Base-by-base conservation (phyloP, 441 rosid species). In the Syzygium syzygioides region DNA sequence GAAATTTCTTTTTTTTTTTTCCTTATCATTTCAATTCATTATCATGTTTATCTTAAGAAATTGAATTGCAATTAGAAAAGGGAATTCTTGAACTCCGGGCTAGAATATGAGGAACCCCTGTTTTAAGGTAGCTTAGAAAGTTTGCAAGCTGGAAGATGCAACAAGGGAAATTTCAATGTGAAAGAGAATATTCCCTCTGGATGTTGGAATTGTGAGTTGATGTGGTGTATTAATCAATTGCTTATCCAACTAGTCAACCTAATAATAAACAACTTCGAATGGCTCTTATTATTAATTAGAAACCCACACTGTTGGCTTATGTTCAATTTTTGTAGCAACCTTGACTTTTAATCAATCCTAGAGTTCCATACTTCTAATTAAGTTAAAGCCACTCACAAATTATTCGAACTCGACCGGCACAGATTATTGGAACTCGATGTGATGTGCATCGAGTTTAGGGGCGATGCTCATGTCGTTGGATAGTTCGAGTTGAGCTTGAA, bases 401-500 rank as follows among this genome's bases (percentile, higher is more conserved):
- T 7, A n/a, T 32, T 30, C n/a, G 37, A 3, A 10, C 20, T 64
- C 15, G 32, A 64, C 20, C 20, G 12, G 20, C 14, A 30, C 14
- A 30, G 71, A 64, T 64, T 60, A 60, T 60, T 28, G 28, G 68
- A 28, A 28, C 32, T 13, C 4, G 1, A 14, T 13, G 13, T 60
- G 32, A 60, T 62, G 55, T n/a, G 68, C 15, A 30, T n/a, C 3
- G 10, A 62, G 23, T 30, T 64, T 1, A 28, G 3, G 19, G 37
- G 2, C 3, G 1, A 64, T 64, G 76, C 20, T 64, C 23, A 64
- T 30, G 9, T 30, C 1, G 0, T 7, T 9, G 1, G 0, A n/a
- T n/a, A 62, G 71, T 62, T 30, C 30, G 1, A n/a, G 37, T n/a
- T 0, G 20, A 62, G 37, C 37, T 62, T 8, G 71, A n/a, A 14